Evolutionary conservation across 768 basidiomycete genomes (phyloP).

Genomic region (Boletus rex-veris): DNA sequence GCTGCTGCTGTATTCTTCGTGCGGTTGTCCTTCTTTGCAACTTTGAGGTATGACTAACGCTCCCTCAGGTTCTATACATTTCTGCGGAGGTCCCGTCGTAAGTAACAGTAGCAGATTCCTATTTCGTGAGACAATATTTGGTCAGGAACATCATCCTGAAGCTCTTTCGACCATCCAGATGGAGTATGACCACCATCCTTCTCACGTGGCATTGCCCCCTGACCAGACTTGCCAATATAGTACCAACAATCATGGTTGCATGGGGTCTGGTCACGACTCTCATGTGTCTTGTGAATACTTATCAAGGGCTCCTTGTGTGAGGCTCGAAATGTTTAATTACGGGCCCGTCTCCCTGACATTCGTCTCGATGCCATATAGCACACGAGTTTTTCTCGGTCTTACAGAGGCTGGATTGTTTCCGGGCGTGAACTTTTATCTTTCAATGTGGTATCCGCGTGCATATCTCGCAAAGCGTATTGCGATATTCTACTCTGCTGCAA

Average conservation of each 20-base stretch:
- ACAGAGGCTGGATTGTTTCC: slow-evolving; percentile 45
- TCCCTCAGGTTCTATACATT: slow-evolving; percentile 33
- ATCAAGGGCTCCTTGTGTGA: slow-evolving; percentile 29
- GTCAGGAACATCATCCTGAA: slow-evolving; percentile 36
- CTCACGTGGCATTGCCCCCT: background rate
- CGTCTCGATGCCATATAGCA: slow-evolving; percentile 15
- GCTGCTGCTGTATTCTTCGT: slow-evolving; percentile 39
- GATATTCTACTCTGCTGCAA: slow-evolving; percentile 61
- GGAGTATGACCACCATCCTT: slow-evolving; percentile 22
- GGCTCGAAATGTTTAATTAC: slow-evolving; percentile 4
- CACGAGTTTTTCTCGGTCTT: slow-evolving; percentile 44
- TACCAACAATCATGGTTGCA: slow-evolving; percentile 36
- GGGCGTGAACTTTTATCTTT: slow-evolving; percentile 42
- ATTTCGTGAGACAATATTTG: background rate
- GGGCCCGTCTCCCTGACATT: background rate
- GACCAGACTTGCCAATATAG: slow-evolving; percentile 24
- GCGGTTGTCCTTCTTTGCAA: background rate
- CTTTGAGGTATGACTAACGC: background rate
- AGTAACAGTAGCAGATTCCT: slow-evolving; percentile 3
- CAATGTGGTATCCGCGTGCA: slow-evolving; percentile 56
- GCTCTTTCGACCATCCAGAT: slow-evolving; percentile 33
- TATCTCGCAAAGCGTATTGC: slow-evolving; percentile 58
- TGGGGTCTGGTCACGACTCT: slow-evolving; percentile 39
- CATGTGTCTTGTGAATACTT: slow-evolving; percentile 36
- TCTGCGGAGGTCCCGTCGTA: slow-evolving; percentile 37